Evolutionary conservation across 2,329 filamentous ascomycete genomes (phyloP), one percentile per base, ranked within the genome.

Genomic region (Lojkania enalia): DNA sequence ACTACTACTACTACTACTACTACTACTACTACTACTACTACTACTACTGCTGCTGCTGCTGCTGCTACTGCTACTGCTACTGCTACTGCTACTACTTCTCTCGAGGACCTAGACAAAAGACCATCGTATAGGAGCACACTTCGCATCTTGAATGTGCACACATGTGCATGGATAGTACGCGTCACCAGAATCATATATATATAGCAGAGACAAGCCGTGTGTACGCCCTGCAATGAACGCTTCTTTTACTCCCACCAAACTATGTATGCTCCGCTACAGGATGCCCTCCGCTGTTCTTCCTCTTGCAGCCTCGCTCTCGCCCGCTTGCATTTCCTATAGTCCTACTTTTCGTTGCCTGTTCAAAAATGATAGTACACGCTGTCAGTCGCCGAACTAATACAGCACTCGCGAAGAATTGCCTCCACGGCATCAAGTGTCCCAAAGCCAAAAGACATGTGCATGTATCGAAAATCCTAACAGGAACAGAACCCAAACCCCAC

Each of bases 391-490:
- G 48, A 50, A 47, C 47, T 52, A 54, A 54, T 50, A 56, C 53
- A 57, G 50, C 52, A 55, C 37, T 35, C 41, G 41, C 42, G 51
- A 44, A 48, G 40, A 54, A 31, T 43, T 49, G 46, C 53, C 51
- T 42, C 44, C 42, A 37, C 33, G 42, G 44, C 42, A 35, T 35
- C 38, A 51, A 33, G 52, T 49, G 47, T 42, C 42, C 54, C 37
- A 56, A 58, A 59, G 48, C 52, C 55, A 51, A 54, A 60, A 45
- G 45, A 54, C 60, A 64, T 67, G 58, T 68, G 58, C 60, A 63
- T 66, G 63, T 69, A 66, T 69, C 58, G 54, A 58, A 65, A 57
- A 59, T 54, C 57, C 53, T 52, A 57, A 51, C 47, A 51, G 52
- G 55, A 60, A 54, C 58, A 52, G 41, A 49, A 55, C 57, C 58